Evolutionary conservation across 2,329 filamentous ascomycete species (phyloP), one percentile per base, ranked within the genome.

Genomic region (Nakataea oryzae): DNA sequence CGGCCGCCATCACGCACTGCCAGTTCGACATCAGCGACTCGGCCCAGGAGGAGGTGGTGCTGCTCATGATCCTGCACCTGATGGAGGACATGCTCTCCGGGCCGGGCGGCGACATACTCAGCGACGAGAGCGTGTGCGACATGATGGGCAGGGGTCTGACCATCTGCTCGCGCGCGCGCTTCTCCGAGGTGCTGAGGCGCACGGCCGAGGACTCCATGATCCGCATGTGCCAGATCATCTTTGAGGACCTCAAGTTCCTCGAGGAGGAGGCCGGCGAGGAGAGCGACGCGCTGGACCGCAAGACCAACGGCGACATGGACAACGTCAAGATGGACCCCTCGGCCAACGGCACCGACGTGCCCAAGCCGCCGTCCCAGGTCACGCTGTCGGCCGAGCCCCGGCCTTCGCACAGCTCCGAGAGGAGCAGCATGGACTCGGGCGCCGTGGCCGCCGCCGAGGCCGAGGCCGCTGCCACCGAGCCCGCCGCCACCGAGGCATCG

Each of bases 11-110:
- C 65, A 99, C 95, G 58, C 93, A 99, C 73, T 99, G 95, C 72
- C 88, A 96, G 64, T 99, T 99, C 70, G 95, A 97, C 74, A 93
- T 95, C 29, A 97, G 91, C 72, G 95, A 99, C 72, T 91, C 91
- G 24, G 87, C 93, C 0, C 92, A 96, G 64, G 95, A 97, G 70
- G 95, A 99, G 74, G 92, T 97, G 61, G 96, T 99, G 17, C 82
- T 97, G 62, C 79, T 97, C 62, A 89, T 96, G 76, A 97, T 99
- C 69, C 76, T 99, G 64, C 95, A 96, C 72, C 82, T 99, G 58
- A 99, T 99, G 95, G 95, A 99, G 75, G 90, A 92, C 70, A 97
- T 99, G 89, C 88, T 99, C 69, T 96, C 93, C 21, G 91, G 95
- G 0, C 91, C 93, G 0, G 92, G 93, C 32, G 95, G 95, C 50